phyloP scores from a whole-genome alignment of 495 filamentous ascomycete species.

The Ramalina intermedia region DNA sequence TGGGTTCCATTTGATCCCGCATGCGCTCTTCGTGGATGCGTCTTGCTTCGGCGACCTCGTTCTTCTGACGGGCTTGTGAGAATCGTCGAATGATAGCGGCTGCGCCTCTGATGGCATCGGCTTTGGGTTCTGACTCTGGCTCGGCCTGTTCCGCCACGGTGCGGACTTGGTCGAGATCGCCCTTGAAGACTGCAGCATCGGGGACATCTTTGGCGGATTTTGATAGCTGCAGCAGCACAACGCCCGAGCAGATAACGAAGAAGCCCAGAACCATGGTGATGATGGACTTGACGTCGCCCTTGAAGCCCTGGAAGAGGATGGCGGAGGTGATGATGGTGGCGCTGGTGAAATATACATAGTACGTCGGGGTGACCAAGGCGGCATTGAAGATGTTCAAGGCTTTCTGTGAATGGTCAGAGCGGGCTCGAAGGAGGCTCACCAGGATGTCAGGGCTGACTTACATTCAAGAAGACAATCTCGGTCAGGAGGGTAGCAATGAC shows the following conservation, averaged over 20 bases:
- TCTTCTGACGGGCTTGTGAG: conserved; percentile 58
- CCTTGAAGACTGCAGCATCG: conserved; percentile 81
- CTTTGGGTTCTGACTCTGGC: conserved; percentile 87
- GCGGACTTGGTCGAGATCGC: conserved; percentile 86
- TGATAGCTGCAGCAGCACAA: conserved; percentile 93
- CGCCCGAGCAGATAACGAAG: conserved; percentile 83
- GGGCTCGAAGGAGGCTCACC: not conserved
- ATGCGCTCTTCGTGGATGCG: conserved; percentile 65
- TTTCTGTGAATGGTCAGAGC: conserved; percentile 50
- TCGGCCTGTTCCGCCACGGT: conserved; percentile 91
- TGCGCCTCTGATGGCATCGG: conserved; percentile 85
- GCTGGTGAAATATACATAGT: conserved; percentile 96
- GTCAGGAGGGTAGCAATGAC: conserved; percentile 75
- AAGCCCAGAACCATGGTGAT: conserved; percentile 87
- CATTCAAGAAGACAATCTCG: conserved; percentile 91
- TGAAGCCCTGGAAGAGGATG: conserved; percentile 87
- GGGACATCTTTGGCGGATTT: conserved; percentile 97
- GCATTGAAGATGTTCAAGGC: conserved; percentile 96
- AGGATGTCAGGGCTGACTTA: conserved; percentile 31
- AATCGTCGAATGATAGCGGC: conserved; percentile 80
- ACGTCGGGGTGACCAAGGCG: conserved; percentile 91
- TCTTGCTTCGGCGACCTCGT: conserved; percentile 67
- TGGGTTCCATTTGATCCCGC: conserved; percentile 55
- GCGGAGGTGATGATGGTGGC: conserved; percentile 89
- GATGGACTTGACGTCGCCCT: conserved; percentile 67